Evolutionary conservation across 495 filamentous ascomycete species (phyloP).

Genomic region (Amphirosellinia nigrospora): DNA sequence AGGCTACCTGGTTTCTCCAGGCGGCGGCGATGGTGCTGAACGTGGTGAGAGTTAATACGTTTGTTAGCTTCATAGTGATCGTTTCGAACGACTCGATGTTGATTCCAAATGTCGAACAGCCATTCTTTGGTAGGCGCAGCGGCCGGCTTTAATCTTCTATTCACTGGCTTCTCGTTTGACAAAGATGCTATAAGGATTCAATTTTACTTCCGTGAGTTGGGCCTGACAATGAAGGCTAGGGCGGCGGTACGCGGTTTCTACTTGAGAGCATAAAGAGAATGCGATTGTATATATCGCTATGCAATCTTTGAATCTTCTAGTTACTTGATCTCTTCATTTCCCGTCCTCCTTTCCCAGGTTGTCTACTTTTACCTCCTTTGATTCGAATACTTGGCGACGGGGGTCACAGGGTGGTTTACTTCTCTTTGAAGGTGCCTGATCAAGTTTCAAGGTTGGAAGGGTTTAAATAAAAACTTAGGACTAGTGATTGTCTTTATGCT

Average conservation of each 20-base stretch:
- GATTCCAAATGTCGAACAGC: neutral
- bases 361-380: neutral
- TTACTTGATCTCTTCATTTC: neutral
- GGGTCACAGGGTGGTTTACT: neutral
- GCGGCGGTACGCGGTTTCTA: neutral
- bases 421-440: neutral
- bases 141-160: neutral
- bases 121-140: neutral
- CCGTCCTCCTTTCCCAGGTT: neutral
- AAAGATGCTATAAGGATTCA: neutral
- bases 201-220: neutral
- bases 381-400: neutral
- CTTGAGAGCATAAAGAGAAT: neutral
- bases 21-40: neutral
- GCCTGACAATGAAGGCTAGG: neutral
- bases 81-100: neutral
- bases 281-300: neutral
- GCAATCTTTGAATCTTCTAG: neutral
- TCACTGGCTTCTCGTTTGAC: neutral
- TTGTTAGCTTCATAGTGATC: conserved; percentile 2
- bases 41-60: neutral
- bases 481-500: neutral
- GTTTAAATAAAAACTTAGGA: neutral
- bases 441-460: neutral
- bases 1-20: conserved; percentile 1